phyloP scores from a whole-genome alignment of 1,139 yeast genomes.

The Taiozyma sp. region DNA sequence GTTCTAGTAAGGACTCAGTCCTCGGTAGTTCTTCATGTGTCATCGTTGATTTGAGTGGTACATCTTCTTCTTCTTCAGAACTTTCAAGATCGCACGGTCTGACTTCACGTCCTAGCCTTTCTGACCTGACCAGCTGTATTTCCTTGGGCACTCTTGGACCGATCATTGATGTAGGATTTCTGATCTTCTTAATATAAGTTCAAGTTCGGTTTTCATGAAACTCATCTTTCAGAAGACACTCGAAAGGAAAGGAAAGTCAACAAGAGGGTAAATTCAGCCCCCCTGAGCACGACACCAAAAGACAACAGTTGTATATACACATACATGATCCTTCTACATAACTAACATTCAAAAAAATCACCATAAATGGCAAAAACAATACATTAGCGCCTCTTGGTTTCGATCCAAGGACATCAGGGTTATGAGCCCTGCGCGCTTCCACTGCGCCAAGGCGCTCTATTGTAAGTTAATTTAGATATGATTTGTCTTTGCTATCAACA shows the following conservation, averaged over 20 bases:
- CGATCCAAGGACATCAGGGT: slow-evolving; percentile 99
- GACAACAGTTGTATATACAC: too few relatives aligned
- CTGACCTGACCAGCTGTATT: not conserved
- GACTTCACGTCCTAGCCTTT: not conserved
- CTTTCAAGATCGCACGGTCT: not conserved
- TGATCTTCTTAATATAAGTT: not conserved
- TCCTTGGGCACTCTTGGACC: not conserved
- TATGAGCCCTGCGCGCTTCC: slow-evolving; percentile 99
- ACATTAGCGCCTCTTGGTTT: slow-evolving; percentile 93
- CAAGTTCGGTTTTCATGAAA: not conserved
- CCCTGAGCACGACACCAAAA: too few relatives aligned
- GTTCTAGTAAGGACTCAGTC: not conserved
- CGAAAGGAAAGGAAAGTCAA: not conserved
- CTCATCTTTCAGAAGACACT: not conserved
- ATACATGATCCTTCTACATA: too few relatives aligned
- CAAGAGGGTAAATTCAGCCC: not conserved
- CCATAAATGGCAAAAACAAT: slow-evolving; percentile 2
- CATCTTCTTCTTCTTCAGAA: not conserved
- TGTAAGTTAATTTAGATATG: not conserved
- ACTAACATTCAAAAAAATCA: not conserved
- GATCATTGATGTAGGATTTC: not conserved
- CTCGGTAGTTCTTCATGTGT: not conserved
- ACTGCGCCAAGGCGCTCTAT: slow-evolving; percentile 74
- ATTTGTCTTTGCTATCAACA: too few relatives aligned
- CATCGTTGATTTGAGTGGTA: not conserved